phyloP scores from a whole-genome alignment of 345 rosid species.

The Gynandropsis gynandra region DNA sequence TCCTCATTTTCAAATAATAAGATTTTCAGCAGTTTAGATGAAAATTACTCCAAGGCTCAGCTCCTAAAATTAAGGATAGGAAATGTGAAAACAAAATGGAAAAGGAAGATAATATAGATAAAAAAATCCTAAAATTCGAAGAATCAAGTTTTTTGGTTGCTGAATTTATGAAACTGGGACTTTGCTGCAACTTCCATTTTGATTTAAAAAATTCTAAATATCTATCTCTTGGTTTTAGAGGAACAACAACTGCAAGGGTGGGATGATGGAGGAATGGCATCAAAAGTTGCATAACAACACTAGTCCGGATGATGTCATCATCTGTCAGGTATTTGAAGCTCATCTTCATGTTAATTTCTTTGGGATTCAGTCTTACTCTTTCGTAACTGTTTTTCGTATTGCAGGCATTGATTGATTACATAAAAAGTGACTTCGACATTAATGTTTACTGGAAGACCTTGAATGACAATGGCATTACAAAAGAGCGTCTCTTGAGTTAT shows the following conservation, averaged over 20 bases:
- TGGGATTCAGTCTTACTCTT: background rate
- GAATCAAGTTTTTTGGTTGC: slow-evolving; percentile 1
- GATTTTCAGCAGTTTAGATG: no score
- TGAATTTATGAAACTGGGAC: slow-evolving; percentile 2
- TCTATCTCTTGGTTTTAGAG: slow-evolving; percentile 41
- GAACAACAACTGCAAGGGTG: slow-evolving; percentile 92
- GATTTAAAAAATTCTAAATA: slow-evolving; percentile 13
- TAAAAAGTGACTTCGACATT: slow-evolving; percentile 70
- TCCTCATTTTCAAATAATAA: no score
- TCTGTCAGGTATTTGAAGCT: slow-evolving; percentile 82
- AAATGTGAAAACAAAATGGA: no score
- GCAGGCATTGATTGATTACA: slow-evolving; percentile 85
- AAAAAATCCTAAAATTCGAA: background rate
- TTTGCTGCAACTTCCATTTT: slow-evolving; percentile 16
- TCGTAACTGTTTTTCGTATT: slow-evolving; percentile 23
- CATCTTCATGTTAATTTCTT: slow-evolving; percentile 1
- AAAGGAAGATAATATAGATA: no score
- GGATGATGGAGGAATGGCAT: slow-evolving; percentile 99
- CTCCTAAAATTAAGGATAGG: no score
- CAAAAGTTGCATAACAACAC: slow-evolving; percentile 98
- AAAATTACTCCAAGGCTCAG: no score
- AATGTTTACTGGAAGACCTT: slow-evolving; percentile 93
- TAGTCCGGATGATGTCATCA: slow-evolving; percentile 96
- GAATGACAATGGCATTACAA: slow-evolving; percentile 88
- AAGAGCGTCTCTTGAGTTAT: slow-evolving; percentile 88